phyloP scores from a whole-genome alignment of 225 moss, liverwort and hornwort species.

The Climacium dendroides region DNA sequence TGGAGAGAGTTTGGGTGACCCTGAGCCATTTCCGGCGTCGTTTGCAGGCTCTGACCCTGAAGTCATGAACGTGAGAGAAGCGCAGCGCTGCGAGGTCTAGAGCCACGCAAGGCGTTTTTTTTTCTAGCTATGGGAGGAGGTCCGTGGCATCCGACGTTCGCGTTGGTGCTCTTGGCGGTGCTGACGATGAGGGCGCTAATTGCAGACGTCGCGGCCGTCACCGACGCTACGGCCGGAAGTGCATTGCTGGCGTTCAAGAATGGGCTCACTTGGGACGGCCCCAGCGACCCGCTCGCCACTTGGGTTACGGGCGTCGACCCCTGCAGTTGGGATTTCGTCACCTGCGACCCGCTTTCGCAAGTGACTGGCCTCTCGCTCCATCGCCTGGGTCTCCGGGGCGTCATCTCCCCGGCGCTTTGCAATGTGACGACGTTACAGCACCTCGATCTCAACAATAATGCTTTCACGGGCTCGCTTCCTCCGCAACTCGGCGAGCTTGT shows the following conservation, averaged over 20 bases:
- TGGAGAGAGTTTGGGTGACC: not conserved
- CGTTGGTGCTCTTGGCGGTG: not conserved
- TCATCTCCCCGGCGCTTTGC: slow-evolving; percentile 24
- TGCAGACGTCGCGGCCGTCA: not conserved
- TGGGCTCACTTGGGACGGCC: slow-evolving; percentile 5
- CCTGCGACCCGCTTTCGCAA: slow-evolving; percentile 13
- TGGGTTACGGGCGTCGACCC: slow-evolving; percentile 22
- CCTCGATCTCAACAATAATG: slow-evolving; percentile 35
- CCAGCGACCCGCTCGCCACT: slow-evolving; percentile 9
- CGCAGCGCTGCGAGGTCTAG: not conserved
- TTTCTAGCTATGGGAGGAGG: not conserved
- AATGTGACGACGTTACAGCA: slow-evolving; percentile 31
- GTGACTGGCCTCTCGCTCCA: slow-evolving; percentile 32
- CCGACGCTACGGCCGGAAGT: not conserved
- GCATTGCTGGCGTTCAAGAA: slow-evolving; percentile 43
- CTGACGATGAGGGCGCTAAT: not conserved
- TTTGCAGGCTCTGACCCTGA: not conserved
- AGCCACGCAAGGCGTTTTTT: not conserved
- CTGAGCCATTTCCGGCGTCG: not conserved
- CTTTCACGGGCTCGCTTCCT: slow-evolving; percentile 27
- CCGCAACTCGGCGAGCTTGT: slow-evolving; percentile 19
- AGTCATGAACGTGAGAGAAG: not conserved
- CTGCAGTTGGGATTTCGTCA: slow-evolving; percentile 49
- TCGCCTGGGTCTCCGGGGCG: not conserved
- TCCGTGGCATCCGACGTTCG: not conserved